Conservation (phyloP, 2,329 filamentous ascomycete species). For the Colletotrichum limetticola region DNA sequence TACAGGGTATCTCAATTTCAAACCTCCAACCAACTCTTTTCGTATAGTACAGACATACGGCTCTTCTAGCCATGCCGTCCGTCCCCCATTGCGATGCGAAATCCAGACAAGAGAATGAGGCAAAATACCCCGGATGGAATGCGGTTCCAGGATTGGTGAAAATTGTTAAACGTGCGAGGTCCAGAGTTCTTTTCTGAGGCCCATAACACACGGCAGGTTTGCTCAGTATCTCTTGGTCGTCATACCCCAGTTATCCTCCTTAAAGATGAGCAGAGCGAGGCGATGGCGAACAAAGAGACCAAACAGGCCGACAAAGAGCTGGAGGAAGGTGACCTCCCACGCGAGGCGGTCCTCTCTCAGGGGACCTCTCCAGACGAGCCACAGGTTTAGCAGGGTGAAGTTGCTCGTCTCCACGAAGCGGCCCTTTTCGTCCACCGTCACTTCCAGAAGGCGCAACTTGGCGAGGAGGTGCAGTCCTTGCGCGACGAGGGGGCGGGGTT, state of each 20-base stretch:
- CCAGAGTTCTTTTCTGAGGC: not conserved
- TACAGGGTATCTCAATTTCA: slow-evolving; percentile 26
- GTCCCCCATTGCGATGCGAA: not conserved
- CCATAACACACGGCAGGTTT: not conserved
- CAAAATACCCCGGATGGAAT: not conserved
- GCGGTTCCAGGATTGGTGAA: not conserved
- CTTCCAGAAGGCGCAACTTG: slow-evolving; percentile 68
- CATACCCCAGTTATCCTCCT: slow-evolving; percentile 79
- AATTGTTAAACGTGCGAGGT: not conserved
- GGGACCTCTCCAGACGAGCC: slow-evolving; percentile 95
- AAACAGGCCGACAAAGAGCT: slow-evolving; percentile 79
- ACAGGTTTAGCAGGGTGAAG: slow-evolving; percentile 93
- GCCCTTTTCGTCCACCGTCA: slow-evolving; percentile 75
- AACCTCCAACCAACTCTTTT: not conserved
- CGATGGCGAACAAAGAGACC: slow-evolving; percentile 88
- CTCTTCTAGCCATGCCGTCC: not conserved
- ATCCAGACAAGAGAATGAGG: not conserved
- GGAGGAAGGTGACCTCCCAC: slow-evolving; percentile 81
- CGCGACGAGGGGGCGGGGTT: slow-evolving; percentile 74
- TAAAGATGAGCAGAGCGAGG: slow-evolving; percentile 88
- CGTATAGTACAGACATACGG: slow-evolving; percentile 21
- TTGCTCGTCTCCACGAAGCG: slow-evolving; percentile 85
- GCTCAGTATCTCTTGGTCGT: slow-evolving; percentile 31
- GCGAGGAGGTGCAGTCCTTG: slow-evolving; percentile 75
- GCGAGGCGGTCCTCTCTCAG: slow-evolving; percentile 88